Conservation (phyloP, 176 grass and related monocot genomes). For the Aechmea fasciata region DNA sequence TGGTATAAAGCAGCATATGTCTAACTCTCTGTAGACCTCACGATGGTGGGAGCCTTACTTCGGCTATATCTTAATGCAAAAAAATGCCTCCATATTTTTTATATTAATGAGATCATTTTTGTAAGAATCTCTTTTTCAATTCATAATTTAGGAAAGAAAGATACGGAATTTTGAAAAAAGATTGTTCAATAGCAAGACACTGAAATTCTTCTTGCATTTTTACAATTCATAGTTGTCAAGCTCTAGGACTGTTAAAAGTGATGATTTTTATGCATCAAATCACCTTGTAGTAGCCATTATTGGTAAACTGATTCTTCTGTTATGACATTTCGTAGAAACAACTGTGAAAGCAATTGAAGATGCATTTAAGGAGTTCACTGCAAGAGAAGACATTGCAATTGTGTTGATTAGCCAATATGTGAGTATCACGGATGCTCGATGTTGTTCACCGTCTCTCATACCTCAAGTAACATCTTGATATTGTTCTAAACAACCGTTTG, state of each 20-base stretch:
- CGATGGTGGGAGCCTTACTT: too few species aligned
- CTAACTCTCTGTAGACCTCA: not conserved
- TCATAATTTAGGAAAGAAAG: not conserved
- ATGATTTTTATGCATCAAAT: not conserved
- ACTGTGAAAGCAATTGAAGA: slow-evolving; percentile 80
- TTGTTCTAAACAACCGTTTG: not conserved
- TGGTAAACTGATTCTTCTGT: not conserved
- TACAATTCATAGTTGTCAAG: not conserved
- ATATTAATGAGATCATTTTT: too few species aligned
- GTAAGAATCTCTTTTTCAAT: too few species aligned
- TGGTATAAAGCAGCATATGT: not conserved
- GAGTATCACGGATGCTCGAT: slow-evolving; percentile 16
- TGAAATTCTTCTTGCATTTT: not conserved
- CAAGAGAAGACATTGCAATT: slow-evolving; percentile 70
- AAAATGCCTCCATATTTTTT: too few species aligned
- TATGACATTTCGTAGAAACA: slow-evolving; percentile 39
- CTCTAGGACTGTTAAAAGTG: not conserved
- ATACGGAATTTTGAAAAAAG: not conserved
- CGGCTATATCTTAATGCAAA: too few species aligned
- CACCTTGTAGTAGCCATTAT: not conserved
- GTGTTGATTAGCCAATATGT: slow-evolving; percentile 86
- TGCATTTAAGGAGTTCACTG: slow-evolving; percentile 68
- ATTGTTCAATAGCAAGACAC: not conserved
- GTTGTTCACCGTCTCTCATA: not conserved
- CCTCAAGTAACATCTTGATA: not conserved